phyloP scores from a whole-genome alignment of 371 early-diverging fungal species.

The Saksenaea vasiformis region DNA sequence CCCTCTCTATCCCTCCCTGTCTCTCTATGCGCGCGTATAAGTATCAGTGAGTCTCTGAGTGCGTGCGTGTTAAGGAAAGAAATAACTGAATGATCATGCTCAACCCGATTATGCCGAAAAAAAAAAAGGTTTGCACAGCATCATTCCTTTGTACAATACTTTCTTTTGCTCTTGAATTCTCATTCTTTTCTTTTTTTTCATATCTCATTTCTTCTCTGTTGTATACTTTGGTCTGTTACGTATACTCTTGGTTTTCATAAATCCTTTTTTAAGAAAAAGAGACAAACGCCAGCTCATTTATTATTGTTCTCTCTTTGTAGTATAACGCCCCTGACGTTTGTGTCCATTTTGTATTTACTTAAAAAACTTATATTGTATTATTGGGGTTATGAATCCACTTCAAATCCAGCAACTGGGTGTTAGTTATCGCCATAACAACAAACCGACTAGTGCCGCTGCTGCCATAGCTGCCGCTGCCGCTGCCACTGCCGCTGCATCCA shows the following conservation, averaged over 20 bases:
- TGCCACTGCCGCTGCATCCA: constrained; percentile 3
- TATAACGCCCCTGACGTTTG: not conserved
- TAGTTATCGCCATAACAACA: not conserved
- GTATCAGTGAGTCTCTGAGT: too few relatives aligned
- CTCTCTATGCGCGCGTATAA: too few relatives aligned
- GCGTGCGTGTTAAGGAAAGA: too few relatives aligned
- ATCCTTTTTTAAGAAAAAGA: too few relatives aligned
- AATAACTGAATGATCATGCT: too few relatives aligned
- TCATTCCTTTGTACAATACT: not conserved
- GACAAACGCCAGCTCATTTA: too few relatives aligned
- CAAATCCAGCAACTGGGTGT: not conserved
- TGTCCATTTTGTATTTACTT: not conserved
- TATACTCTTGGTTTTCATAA: too few relatives aligned
- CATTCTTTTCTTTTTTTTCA: constrained; percentile 7
- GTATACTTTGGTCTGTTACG: too few relatives aligned
- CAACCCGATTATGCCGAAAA: too few relatives aligned
- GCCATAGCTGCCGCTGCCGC: constrained; percentile 8
- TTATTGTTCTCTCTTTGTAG: not conserved
- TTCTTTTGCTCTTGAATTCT: not conserved
- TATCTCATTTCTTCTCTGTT: not conserved
- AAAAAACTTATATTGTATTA: not conserved
- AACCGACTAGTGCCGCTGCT: constrained; percentile 4
- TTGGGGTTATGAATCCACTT: not conserved
- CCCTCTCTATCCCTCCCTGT: too few relatives aligned
- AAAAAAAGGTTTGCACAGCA: not conserved